Conservation (phyloP, 164 flowering plant genomes). For the Umbellularia californica region DNA sequence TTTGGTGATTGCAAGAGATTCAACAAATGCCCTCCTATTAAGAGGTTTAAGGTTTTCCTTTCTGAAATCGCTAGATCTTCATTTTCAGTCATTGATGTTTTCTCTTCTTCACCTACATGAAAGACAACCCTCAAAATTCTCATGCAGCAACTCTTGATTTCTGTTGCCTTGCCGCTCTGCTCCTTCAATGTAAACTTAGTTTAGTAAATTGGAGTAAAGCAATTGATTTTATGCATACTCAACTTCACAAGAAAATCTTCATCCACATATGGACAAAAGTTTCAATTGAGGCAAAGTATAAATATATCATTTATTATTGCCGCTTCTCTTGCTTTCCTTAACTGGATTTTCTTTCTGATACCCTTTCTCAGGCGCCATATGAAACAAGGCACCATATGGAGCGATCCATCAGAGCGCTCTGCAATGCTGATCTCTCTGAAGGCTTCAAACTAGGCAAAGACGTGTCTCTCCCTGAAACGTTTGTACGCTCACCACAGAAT, state of each 20-base stretch:
- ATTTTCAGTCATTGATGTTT: background rate
- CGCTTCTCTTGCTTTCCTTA: no score
- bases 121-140: no score
- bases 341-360: background rate
- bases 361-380: constrained; percentile 21
- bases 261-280: no score
- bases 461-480: constrained; percentile 32
- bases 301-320: no score
- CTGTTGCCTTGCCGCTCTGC: no score
- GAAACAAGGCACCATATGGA: constrained; percentile 25
- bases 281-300: no score
- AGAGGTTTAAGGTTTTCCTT: background rate
- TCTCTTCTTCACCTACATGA: background rate
- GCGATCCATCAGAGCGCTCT: constrained; percentile 27
- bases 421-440: constrained; percentile 32
- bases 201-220: no score
- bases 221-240: no score
- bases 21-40: background rate
- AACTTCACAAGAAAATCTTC: no score
- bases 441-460: constrained; percentile 33
- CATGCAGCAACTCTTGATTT: no score
- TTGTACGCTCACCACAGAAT: constrained; percentile 13
- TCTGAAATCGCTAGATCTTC: background rate
- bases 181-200: no score
- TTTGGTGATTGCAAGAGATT: background rate